Conservation (phyloP, 371 early-diverging fungal species). For the Mucor sp. region DNA sequence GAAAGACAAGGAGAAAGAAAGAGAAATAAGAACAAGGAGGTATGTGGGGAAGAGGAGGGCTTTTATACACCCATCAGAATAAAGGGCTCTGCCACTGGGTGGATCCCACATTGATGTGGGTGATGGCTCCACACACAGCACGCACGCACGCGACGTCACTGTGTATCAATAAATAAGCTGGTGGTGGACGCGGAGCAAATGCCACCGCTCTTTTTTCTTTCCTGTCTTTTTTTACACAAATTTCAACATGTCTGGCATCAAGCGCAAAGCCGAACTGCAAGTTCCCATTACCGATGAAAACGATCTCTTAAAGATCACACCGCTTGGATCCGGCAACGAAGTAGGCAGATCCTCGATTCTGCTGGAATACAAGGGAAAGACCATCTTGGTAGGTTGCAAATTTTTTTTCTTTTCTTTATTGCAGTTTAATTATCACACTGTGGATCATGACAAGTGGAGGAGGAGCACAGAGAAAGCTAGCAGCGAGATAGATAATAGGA, state of each 20-base stretch:
- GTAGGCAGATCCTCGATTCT: slow-evolving; percentile 99
- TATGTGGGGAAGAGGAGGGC: background rate
- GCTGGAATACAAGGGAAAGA: slow-evolving; percentile 96
- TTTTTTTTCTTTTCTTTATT: background rate
- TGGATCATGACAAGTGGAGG: background rate
- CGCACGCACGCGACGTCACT: background rate
- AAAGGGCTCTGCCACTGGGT: background rate
- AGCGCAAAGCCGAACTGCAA: slow-evolving; percentile 53
- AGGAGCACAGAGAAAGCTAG: background rate
- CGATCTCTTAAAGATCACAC: slow-evolving; percentile 86
- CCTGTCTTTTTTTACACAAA: background rate
- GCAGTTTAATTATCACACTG: background rate
- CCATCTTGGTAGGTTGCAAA: slow-evolving; percentile 77
- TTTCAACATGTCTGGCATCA: slow-evolving; percentile 37
- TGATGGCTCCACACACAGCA: background rate
- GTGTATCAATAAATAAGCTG: background rate
- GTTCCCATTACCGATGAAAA: slow-evolving; percentile 62
- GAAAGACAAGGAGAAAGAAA: background rate
- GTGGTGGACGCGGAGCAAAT: background rate
- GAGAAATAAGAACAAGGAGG: slow-evolving; percentile 4
- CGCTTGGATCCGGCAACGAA: slow-evolving; percentile 99
- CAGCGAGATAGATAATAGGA: background rate
- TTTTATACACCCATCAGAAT: background rate
- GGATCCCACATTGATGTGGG: background rate
- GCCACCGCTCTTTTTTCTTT: background rate